Conservation (phyloP, 2,329 filamentous ascomycete species). For the Colletotrichum incanum region DNA sequence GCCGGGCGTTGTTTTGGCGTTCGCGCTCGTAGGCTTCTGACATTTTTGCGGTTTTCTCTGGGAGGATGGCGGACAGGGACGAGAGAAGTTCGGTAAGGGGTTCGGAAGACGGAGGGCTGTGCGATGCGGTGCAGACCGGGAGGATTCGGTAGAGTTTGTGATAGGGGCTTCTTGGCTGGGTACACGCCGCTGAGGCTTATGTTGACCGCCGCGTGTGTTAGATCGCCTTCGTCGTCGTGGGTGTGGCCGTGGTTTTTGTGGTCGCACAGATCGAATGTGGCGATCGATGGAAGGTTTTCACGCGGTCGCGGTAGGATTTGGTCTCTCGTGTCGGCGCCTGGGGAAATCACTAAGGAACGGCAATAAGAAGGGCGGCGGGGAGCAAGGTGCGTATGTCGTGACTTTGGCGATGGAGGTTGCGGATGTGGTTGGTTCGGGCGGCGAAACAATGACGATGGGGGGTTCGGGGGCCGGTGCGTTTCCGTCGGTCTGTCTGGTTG, state of each 20-base stretch:
- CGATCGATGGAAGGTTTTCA: too few species aligned
- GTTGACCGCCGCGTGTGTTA: constrained; percentile 1
- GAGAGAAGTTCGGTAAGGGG: background rate
- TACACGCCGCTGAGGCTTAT: background rate
- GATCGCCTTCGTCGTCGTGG: constrained; percentile 5
- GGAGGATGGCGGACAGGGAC: background rate
- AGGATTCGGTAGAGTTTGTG: background rate
- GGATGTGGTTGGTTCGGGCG: constrained; percentile 10
- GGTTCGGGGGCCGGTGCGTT: constrained; percentile 9
- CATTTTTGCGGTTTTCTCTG: constrained; percentile 62
- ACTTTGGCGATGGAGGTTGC: background rate
- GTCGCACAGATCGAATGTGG: background rate
- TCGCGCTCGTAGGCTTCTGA: constrained; percentile 85
- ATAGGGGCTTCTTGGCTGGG: background rate
- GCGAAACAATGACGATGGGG: constrained; percentile 43
- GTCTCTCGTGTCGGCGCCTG: background rate
- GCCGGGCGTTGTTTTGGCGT: constrained; percentile 93
- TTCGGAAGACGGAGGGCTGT: background rate
- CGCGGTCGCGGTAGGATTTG: background rate
- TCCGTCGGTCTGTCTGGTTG: constrained; percentile 1
- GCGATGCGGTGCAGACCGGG: background rate
- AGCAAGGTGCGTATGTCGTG: background rate
- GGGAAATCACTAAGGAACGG: background rate
- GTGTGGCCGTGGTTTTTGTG: background rate
- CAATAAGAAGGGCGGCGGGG: background rate